Conservation (phyloP, 305 asterid species). For the Fraxinus albicans region DNA sequence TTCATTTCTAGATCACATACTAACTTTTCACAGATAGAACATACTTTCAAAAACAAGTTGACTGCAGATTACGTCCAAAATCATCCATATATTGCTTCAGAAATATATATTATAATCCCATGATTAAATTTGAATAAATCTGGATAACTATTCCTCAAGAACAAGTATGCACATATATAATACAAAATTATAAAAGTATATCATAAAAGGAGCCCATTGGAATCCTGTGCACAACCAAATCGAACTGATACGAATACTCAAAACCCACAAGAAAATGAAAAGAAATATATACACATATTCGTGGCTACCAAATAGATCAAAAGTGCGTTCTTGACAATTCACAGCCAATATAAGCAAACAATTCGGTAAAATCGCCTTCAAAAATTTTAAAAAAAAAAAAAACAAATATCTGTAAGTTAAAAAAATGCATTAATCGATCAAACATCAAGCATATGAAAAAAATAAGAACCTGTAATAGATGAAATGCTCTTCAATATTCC, state of each 20-base stretch:
- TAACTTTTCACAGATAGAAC: not conserved
- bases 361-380: constrained; percentile 7
- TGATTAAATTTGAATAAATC: not conserved
- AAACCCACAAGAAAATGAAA: constrained; percentile 7
- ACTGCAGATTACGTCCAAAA: not conserved
- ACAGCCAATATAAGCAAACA: constrained; percentile 3
- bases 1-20: not conserved
- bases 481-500: constrained; percentile 22
- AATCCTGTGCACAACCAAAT: constrained; percentile 3
- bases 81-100: not conserved
- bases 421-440: constrained; percentile 20
- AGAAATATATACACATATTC: not conserved
- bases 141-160: not conserved
- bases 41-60: not conserved
- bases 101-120: not conserved
- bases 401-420: not conserved
- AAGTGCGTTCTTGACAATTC: constrained; percentile 27
- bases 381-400: not conserved
- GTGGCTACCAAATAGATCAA: not conserved
- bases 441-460: not conserved
- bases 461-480: not conserved
- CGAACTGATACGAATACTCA: not conserved
- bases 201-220: not conserved
- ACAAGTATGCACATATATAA: not conserved
- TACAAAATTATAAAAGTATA: not conserved